A percentile compares a stretch with the other conserved stretches of the same genome.
These are phyloP conservation scores for Auricularia auricula-judae DNA, from an alignment of 768 basidiomycete species.

Conservation along the genomic window DNA sequence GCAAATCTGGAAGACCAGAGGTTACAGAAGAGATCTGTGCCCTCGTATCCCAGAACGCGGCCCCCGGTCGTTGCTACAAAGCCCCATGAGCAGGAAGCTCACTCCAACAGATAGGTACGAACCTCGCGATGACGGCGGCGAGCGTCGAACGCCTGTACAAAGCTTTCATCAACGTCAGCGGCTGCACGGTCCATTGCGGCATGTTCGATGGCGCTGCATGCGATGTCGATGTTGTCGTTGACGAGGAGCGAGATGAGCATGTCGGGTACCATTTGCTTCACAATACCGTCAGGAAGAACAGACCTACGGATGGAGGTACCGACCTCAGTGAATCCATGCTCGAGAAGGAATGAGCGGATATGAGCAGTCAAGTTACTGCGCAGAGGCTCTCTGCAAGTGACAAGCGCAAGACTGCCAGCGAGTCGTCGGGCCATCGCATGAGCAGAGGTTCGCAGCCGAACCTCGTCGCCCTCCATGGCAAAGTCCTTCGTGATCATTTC, in stretches of 20 bases:
- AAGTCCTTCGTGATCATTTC: constrained; percentile 96
- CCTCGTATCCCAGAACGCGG: constrained; percentile 83
- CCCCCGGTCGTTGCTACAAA: constrained; percentile 47
- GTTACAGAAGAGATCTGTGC: constrained; percentile 62
- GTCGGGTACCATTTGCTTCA: constrained; percentile 64
- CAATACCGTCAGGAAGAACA: neutral
- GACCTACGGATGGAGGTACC: constrained; percentile 2
- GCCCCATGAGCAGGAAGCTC: constrained; percentile 4
- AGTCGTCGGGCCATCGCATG: constrained; percentile 96
- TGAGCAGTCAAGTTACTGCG: constrained; percentile 86
- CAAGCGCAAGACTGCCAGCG: constrained; percentile 89
- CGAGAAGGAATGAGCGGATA: constrained; percentile 68
- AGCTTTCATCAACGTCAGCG: constrained; percentile 85
- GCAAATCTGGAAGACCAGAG: constrained; percentile 69
- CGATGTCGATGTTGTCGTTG: constrained; percentile 85
- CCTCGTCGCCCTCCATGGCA: constrained; percentile 83
- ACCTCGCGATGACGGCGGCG: constrained; percentile 84
- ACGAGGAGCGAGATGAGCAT: constrained; percentile 70
- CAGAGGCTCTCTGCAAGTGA: constrained; percentile 96
- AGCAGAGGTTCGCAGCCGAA: constrained; percentile 81
- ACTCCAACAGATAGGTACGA: constrained; percentile 11
- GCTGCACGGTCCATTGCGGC: constrained; percentile 96
- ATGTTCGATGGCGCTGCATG: constrained; percentile 90
- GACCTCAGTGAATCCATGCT: constrained; percentile 86
- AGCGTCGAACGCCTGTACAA: constrained; percentile 68